These are phyloP conservation scores for Lactarius deliciosus DNA, from an alignment of 768 basidiomycete species.

Conservation along the genomic window DNA sequence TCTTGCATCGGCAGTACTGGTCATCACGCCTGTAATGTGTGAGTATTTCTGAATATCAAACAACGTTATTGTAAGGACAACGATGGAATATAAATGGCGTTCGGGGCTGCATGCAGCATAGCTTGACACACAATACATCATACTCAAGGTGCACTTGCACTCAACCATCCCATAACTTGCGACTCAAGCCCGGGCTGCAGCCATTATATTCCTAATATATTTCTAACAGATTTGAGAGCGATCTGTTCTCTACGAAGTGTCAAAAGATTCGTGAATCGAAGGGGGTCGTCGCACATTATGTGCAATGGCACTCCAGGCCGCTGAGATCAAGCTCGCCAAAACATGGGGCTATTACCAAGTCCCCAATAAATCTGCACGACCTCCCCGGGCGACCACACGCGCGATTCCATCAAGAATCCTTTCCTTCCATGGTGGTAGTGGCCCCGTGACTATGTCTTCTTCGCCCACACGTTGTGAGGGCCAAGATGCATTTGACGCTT, in stretches of 20 bases:
- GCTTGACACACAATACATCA: not conserved
- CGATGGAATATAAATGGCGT: no score
- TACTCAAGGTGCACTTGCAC: no score
- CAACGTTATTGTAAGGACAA: not conserved
- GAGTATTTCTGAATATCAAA: constrained; percentile 21
- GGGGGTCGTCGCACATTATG: not conserved
- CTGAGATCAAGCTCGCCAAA: not conserved
- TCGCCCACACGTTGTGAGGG: not conserved
- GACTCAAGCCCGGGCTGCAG: no score
- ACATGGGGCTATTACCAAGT: constrained; percentile 21
- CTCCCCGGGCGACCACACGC: constrained; percentile 13
- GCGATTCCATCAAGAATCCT: constrained; percentile 7
- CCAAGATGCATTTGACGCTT: constrained; percentile 4
- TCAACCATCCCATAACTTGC: no score
- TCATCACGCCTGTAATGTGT: constrained; percentile 12
- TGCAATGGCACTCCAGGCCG: no score
- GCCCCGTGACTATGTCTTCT: not conserved
- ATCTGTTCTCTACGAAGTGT: not conserved
- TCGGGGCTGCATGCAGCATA: no score
- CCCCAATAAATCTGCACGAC: constrained; percentile 41
- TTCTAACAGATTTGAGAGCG: no score
- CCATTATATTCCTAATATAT: no score
- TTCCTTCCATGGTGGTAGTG: constrained; percentile 8
- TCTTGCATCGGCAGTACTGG: no score
- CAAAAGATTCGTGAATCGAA: not conserved